Evolutionary conservation across 2,329 filamentous ascomycete genomes (phyloP).

Genomic region (Apiospora marii): DNA sequence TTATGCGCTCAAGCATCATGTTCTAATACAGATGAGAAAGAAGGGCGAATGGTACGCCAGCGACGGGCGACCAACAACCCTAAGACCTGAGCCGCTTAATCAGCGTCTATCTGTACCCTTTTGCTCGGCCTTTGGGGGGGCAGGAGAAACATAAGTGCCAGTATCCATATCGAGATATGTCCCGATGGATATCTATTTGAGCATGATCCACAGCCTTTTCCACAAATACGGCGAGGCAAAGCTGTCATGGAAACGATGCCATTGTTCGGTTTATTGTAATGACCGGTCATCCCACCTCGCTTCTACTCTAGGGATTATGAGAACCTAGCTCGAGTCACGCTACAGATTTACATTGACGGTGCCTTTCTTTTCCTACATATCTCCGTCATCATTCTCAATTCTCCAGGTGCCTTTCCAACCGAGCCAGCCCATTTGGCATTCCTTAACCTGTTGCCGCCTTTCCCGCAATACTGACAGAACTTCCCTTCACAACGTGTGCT

Average conservation of each 20-base stretch:
- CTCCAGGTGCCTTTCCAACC: too few relatives aligned
- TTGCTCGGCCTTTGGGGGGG: background rate
- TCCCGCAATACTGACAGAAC: too few relatives aligned
- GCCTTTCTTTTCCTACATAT: too few relatives aligned
- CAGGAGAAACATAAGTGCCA: background rate
- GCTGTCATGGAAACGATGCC: background rate
- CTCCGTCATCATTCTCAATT: too few relatives aligned
- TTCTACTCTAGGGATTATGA: background rate
- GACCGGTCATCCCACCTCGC: background rate
- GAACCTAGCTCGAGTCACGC: too few relatives aligned
- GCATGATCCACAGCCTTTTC: background rate
- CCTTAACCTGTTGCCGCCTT: too few relatives aligned
- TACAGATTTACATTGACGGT: too few relatives aligned
- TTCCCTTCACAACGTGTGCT: too few relatives aligned
- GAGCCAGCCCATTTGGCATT: too few relatives aligned
- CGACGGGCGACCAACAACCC: conserved; percentile 62
- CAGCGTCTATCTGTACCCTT: background rate
- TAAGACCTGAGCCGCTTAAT: background rate
- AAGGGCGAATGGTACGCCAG: conserved; percentile 6
- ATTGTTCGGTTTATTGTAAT: background rate
- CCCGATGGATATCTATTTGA: background rate
- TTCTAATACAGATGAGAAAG: conserved; percentile 48
- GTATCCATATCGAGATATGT: background rate
- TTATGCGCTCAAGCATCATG: conserved; percentile 82
- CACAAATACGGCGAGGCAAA: background rate